Evolutionary conservation across 495 filamentous ascomycete genomes (phyloP).

Genomic region (Pseudoneurospora amorphoporcata): DNA sequence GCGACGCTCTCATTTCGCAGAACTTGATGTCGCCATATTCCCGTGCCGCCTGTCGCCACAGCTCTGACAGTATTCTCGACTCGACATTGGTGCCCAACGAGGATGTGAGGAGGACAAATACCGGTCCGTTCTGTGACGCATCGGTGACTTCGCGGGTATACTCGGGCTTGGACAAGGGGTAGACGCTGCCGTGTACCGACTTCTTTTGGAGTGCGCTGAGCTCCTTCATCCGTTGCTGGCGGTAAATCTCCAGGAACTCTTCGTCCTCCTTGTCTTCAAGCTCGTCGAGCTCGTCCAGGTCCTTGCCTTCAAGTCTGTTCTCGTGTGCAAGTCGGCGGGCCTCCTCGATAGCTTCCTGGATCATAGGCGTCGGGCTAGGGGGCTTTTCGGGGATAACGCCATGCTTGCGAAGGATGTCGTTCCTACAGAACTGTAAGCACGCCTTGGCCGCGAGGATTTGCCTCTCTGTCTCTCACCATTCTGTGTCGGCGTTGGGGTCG

Average conservation of each 20-base stretch:
- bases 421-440: slow-evolving; percentile 47
- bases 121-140: slow-evolving; percentile 58
- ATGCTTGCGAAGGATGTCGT: slow-evolving; percentile 96
- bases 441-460: not conserved
- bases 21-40: slow-evolving; percentile 95
- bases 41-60: slow-evolving; percentile 76
- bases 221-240: slow-evolving; percentile 75
- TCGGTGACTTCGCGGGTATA: slow-evolving; percentile 90
- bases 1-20: slow-evolving; percentile 84
- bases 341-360: slow-evolving; percentile 88
- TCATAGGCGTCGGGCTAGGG: slow-evolving; percentile 82
- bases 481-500: slow-evolving; percentile 92
- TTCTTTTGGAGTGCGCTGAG: slow-evolving; percentile 62
- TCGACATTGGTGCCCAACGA: slow-evolving; percentile 67
- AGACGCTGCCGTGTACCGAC: slow-evolving; percentile 77
- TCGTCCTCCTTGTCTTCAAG: slow-evolving; percentile 92
- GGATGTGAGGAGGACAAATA: slow-evolving; percentile 81
- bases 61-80: slow-evolving; percentile 66
- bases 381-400: slow-evolving; percentile 94
- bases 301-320: slow-evolving; percentile 85
- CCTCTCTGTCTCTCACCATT: slow-evolving; percentile 56
- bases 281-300: slow-evolving; percentile 83
- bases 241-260: slow-evolving; percentile 75
- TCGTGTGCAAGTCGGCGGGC: slow-evolving; percentile 73
- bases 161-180: slow-evolving; percentile 86